Base-by-base conservation (phyloP, 2,329 filamentous ascomycete genomes). In the Penicillium sumatraense region DNA sequence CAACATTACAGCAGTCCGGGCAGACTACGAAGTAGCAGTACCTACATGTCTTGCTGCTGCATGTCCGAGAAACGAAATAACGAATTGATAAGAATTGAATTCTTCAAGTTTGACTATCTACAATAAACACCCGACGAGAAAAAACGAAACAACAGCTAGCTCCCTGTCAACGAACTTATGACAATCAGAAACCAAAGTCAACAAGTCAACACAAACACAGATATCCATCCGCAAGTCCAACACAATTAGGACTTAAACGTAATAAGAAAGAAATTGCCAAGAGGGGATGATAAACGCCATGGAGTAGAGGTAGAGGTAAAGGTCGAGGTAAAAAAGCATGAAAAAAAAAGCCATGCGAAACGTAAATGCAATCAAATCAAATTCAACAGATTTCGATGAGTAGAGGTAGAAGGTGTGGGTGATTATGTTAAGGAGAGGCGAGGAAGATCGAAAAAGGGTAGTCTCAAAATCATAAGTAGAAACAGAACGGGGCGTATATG, bases 401-500 rank as follows among this genome's bases (percentile, higher is more conserved):
- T n/a, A 41, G 18, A 24, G 13, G 40, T n/a, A 18, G 9, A n/a
- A 9, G n/a, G 11, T 8, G 23, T n/a, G n/a, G n/a, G n/a, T 44
- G 23, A 44, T 44, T 44, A 44, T 44, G 24, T 13, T 16, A 23
- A 4, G n/a, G 14, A 26, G 24, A 27, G 2, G 14, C 8, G 21
- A 26, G 38, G n/a, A 24, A 14, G 4, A 13, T 29, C 23, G 14
- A 23, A 26, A 20, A 18, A 38, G 18, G 20, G 11, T 5, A 31
- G n/a, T 13, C 29, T 23, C 31, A 36, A 46, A 49, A 23, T 45
- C 16, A 27, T 53, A 27, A 36, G 16, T 26, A 36, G 44, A 29
- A 44, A 29, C 31, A 41, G 20, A 23, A 7, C 4, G 33, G 36
- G 24, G 40, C 29, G 35, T 53, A 55, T 54, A 56, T 56, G 40